Evolutionary conservation across 23 red algal species (phyloP), one percentile per base, ranked within the genome.

Genomic region (Gracilaria gracilis): DNA sequence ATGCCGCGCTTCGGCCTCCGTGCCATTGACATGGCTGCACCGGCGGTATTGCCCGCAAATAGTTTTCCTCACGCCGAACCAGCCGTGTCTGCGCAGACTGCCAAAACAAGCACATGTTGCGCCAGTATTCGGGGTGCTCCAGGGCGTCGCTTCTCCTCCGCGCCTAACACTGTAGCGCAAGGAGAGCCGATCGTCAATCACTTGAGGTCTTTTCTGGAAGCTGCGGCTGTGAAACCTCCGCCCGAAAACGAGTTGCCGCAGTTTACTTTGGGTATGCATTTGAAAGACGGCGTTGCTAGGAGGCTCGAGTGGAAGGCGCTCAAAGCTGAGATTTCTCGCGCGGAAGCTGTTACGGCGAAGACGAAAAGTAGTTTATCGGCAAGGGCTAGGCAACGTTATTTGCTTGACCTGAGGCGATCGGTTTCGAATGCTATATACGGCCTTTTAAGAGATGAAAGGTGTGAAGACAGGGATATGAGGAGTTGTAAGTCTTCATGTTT

Each of bases 241-340:
- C 19, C 67, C 9, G 13, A 40, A 44, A 23, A 35, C 1, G 23
- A 37, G 15, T 7, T 39, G 4, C 67, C 67, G 19, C 33, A 37
- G 35, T 73, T 73, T 19, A n/a, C 67, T 44, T n/a, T 73, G 17
- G 67, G 67, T 7, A 73, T 73, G 67, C 67, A 73, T 44, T 20
- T 73, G 35, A 73, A 73, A 21, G 67, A 73, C 35, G 67, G 67
- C 9, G 67, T 40, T 73, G 67, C 67, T 11, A 73, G 44, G 44
- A n/a, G 67, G 35, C 67, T 73, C 15, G 67, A 73, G 21, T 73
- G 67, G 67, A 73, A 73, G 20, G 67, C 67, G 13, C 67, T 73
- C 17, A 16, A 40, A 23, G 35, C 67, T 39, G 67, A 73, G 28
- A 44, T 73, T 44, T 17, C 67, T 42, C 67, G 67, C 20, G 67